Percentiles rank a stretch among this genome's conserved stretches.
Conservation (phyloP, 2,329 filamentous ascomycete species). For the Talaromyces atroroseus region DNA sequence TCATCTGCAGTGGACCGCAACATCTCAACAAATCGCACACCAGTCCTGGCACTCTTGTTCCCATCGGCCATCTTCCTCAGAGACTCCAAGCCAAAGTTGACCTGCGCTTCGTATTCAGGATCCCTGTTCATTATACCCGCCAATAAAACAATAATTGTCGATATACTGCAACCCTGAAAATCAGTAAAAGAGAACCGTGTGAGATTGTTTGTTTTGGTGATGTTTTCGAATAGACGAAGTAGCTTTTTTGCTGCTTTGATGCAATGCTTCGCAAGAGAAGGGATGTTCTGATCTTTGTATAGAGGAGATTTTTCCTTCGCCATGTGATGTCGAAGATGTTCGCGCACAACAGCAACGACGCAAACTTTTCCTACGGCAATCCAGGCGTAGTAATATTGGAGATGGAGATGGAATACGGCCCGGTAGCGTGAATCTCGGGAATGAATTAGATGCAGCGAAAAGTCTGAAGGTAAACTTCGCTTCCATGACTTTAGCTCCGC, state of each 20-base stretch:
- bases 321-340: conserved; percentile 12
- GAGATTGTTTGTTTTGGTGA: conserved; percentile 24
- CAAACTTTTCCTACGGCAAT: conserved; percentile 34
- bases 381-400: conserved; percentile 36
- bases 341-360: conserved; percentile 25
- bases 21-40: conserved; percentile 24
- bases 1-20: conserved; percentile 24
- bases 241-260: conserved; percentile 29
- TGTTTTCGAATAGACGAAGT: conserved; percentile 27
- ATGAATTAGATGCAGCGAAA: conserved; percentile 25
- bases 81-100: conserved; percentile 28
- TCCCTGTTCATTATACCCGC: conserved; percentile 31
- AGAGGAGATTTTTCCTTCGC: not conserved
- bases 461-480: conserved; percentile 20
- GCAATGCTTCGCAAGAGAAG: conserved; percentile 21
- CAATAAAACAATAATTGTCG: conserved; percentile 32
- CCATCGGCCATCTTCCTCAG: conserved; percentile 31
- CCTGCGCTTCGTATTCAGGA: conserved; percentile 25
- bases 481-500: conserved; percentile 29
- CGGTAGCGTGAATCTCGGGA: conserved; percentile 26
- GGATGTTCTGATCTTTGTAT: not conserved
- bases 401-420: conserved; percentile 30
- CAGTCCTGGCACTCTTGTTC: conserved; percentile 25
- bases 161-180: conserved; percentile 37
- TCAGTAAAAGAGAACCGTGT: conserved; percentile 36